Base-by-base conservation (phyloP, 140 eudicot species). In the Flaveria floridana region DNA sequence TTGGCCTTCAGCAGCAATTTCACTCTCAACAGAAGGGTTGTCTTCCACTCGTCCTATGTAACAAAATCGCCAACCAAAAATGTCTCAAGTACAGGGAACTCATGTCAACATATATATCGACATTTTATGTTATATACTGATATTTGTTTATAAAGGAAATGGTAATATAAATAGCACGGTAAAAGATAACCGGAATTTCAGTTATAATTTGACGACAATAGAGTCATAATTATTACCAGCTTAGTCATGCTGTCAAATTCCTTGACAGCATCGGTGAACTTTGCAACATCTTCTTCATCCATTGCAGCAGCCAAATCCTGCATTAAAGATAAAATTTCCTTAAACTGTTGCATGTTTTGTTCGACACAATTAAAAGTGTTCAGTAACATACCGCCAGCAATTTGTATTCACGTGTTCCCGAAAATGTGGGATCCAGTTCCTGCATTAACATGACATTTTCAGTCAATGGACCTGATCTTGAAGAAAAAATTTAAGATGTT, bases 21-120 rank as follows among this genome's bases (percentile, higher is more conserved):
- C 71, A 89, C 97, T 83, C 97, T 91, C 88, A 91, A 58, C 28
- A 91, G 76, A 61, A 91, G 95, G 51, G 94, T 89, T 6, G 97
- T 91, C 83, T 82, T 91, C 97, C 97, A 91, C 37, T 89, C 88
- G 61, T 89, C 96, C 96, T 89, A 70, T 5, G 71, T 3, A 28
- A 28, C 21, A 62, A 15, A 41, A 76, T 37, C 41, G 53, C 39
- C 68, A 67, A 55, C 37, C 66, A 70, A 34, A 13, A 61, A 14
- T 7, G 26, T 21, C 46, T 59, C 58, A 73, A 3, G 1, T 14
- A 72, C 12, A 47, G 41, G 37, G 57, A 20, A 20, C 41, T 68
- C 50, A 8, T 9, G 56, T 68, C 15, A 68, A 20, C 20, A 42
- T 5, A 6, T 11, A 71, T 37, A 52, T 58, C n/a, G 25, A 9